A percentile compares a stretch with the other conserved stretches of the same genome.
Conservation (phyloP, 2,329 filamentous ascomycete species). For the Fusarium citri region DNA sequence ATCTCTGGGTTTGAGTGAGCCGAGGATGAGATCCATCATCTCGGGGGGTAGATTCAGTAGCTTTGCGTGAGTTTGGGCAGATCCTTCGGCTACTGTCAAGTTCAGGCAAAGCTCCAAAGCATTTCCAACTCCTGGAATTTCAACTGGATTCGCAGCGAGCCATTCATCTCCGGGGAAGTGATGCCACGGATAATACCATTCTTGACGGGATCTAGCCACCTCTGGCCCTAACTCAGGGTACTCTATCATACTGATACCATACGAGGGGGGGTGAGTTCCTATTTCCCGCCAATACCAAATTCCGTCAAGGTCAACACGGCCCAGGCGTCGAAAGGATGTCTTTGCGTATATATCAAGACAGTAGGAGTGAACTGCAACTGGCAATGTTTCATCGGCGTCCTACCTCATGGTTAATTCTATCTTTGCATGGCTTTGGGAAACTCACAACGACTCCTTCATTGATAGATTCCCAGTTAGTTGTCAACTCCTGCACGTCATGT, state of each 20-base stretch:
- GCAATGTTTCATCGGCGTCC: background rate
- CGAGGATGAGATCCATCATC: background rate
- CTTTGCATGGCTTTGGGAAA: no score
- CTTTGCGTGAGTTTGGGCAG: background rate
- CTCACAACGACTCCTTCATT: background rate
- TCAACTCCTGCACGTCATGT: background rate
- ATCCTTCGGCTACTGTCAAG: rapidly evolving
- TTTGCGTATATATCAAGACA: constrained; percentile 12
- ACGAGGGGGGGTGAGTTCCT: no score
- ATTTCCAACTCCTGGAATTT: background rate
- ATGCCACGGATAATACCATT: background rate
- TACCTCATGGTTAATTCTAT: background rate
- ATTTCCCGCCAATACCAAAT: constrained; percentile 14
- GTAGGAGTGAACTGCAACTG: constrained; percentile 1
- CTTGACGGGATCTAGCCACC: background rate
- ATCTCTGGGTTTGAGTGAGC: rapidly evolving
- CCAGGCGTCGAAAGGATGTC: rapidly evolving
- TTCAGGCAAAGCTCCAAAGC: background rate
- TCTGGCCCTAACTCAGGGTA: rapidly evolving
- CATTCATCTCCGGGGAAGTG: background rate
- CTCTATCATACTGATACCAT: no score
- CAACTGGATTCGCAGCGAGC: background rate
- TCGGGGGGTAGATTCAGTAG: background rate
- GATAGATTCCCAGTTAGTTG: background rate
- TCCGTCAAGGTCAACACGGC: background rate